Evolutionary conservation across 1,139 yeast genomes (phyloP).

Genomic region (Candida anutae): DNA sequence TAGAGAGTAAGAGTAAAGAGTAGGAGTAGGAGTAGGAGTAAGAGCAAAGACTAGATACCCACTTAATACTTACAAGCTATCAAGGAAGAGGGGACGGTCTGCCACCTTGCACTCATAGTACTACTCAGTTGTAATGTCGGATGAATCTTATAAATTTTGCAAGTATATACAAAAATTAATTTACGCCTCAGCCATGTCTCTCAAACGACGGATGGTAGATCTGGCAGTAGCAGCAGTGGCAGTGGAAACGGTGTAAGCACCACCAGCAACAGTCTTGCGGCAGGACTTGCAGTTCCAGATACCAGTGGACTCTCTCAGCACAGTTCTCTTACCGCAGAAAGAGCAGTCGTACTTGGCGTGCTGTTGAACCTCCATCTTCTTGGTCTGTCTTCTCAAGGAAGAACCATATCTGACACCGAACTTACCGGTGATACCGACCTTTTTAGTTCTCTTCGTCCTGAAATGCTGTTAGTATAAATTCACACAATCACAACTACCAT

Average conservation of each 20-base stretch:
- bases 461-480: too few relatives aligned
- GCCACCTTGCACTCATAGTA: too few relatives aligned
- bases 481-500: too few relatives aligned
- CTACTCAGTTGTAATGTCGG: conserved; percentile 4
- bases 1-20: too few relatives aligned
- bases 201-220: conserved; percentile 99
- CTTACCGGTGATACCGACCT: conserved; percentile 99
- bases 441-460: conserved; percentile 99
- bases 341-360: conserved; percentile 99
- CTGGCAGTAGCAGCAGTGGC: conserved; percentile 99
- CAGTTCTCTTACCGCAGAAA: conserved; percentile 99
- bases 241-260: conserved; percentile 99
- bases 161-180: conserved; percentile 6
- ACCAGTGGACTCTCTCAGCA: conserved; percentile 97
- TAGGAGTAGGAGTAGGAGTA: too few relatives aligned
- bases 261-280: conserved; percentile 97
- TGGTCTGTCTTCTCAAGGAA: conserved; percentile 99
- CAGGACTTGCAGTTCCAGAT: conserved; percentile 97
- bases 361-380: conserved; percentile 98
- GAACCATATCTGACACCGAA: conserved; percentile 99
- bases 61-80: too few relatives aligned
- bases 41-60: too few relatives aligned
- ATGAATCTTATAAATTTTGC: not conserved
- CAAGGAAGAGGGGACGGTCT: too few relatives aligned
- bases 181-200: conserved; percentile 99